Percentiles rank a stretch among this genome's conserved stretches.
phyloP scores from a whole-genome alignment of 768 basidiomycete genomes.

The Mycena metata region DNA sequence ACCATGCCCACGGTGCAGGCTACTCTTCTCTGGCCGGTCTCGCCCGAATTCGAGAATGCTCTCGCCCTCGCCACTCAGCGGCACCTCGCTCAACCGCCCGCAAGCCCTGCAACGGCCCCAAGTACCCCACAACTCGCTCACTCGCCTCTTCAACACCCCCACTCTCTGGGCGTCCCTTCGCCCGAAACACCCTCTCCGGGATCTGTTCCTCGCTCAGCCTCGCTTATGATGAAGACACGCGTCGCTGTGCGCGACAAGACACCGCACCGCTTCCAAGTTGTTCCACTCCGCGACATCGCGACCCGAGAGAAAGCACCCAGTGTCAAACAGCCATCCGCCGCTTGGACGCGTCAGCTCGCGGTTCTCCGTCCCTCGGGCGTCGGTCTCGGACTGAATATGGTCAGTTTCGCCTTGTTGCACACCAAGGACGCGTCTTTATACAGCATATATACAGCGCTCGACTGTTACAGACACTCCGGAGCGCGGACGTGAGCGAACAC shows the following conservation, averaged over 20 bases:
- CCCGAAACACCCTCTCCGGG: not conserved
- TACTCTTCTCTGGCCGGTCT: conserved; percentile 33
- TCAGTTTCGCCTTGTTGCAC: not conserved
- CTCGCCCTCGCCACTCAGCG: conserved; percentile 35
- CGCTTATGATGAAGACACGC: conserved; percentile 60
- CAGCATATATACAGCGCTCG: not conserved
- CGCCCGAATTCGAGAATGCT: conserved; percentile 38
- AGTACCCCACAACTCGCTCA: not conserved
- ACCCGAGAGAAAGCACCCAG: conserved; percentile 38
- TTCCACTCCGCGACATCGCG: conserved; percentile 55
- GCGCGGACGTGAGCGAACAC: conserved; percentile 29
- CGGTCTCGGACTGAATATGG: conserved; percentile 32
- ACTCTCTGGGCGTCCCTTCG: not conserved
- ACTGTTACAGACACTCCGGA: conserved; percentile 15
- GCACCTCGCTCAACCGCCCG: conserved; percentile 25
- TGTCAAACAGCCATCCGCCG: conserved; percentile 19
- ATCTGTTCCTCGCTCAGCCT: conserved; percentile 30
- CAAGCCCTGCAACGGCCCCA: conserved; percentile 19
- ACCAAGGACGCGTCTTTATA: not conserved
- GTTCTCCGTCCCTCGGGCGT: conserved; percentile 31
- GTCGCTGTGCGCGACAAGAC: conserved; percentile 59
- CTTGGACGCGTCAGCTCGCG: conserved; percentile 34
- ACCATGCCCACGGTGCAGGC: conserved; percentile 26
- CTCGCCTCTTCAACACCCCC: not conserved
- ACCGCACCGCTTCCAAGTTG: conserved; percentile 59